These are phyloP conservation scores for Citropsis articulata DNA, from an alignment of 345 rosid species.

Conservation along the genomic window DNA sequence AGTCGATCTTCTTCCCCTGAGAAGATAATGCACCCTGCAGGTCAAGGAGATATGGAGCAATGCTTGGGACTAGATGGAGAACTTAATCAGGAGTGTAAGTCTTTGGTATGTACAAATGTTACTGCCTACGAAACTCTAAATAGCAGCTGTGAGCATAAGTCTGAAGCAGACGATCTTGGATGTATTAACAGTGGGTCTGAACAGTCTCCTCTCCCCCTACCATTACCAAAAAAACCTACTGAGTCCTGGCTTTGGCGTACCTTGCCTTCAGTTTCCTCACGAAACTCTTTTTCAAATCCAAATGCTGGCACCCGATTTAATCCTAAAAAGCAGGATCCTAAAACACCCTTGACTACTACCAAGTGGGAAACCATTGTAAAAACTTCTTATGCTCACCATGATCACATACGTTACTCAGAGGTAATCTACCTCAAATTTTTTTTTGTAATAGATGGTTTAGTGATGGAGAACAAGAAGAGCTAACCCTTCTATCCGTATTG, in stretches of 20 bases:
- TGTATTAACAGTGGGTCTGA: constrained; percentile 11
- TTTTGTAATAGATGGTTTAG: not conserved
- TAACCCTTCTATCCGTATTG: constrained; percentile 13
- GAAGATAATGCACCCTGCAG: constrained; percentile 12
- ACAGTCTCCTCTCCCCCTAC: constrained; percentile 47
- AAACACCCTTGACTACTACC: constrained; percentile 32
- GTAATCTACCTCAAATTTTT: constrained; percentile 31
- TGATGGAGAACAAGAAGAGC: not conserved
- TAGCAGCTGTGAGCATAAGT: constrained; percentile 17
- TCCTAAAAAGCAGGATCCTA: constrained; percentile 38
- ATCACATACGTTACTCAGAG: constrained; percentile 83
- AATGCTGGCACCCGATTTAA: constrained; percentile 26
- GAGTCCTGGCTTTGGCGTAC: constrained; percentile 92
- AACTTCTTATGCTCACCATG: constrained; percentile 69
- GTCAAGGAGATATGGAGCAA: constrained; percentile 20
- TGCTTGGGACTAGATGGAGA: constrained; percentile 19
- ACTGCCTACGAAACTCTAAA: constrained; percentile 22
- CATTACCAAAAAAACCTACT: constrained; percentile 73
- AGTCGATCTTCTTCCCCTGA: constrained; percentile 19
- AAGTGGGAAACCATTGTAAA: constrained; percentile 98
- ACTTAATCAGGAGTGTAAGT: constrained; percentile 27
- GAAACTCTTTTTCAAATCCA: constrained; percentile 34
- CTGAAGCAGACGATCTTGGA: constrained; percentile 26
- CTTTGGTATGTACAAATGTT: constrained; percentile 28
- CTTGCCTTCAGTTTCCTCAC: constrained; percentile 53